Evolutionary conservation across 345 rosid species (phyloP).

Genomic region (Gossypium sturtianum): DNA sequence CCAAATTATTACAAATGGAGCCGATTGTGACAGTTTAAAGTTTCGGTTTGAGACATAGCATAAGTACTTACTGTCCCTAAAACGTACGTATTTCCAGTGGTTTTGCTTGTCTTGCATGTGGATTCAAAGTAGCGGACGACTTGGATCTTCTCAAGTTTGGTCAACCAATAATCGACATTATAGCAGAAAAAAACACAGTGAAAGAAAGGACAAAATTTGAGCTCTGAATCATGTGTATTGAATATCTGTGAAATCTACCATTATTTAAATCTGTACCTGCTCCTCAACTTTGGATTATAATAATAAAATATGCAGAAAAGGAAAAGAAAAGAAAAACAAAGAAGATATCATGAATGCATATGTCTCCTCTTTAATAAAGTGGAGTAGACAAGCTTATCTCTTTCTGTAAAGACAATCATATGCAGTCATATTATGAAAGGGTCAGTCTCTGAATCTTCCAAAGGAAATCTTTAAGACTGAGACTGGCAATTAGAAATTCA

Average conservation of each 20-base stretch:
- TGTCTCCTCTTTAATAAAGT: neutral
- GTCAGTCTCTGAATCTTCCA: neutral
- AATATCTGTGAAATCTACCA: neutral
- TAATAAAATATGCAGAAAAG: neutral
- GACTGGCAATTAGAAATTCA: neutral
- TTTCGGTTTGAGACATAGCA: no score
- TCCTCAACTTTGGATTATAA: neutral
- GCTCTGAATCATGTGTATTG: neutral
- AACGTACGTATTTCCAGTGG: no score
- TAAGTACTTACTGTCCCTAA: no score
- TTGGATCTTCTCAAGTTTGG: no score
- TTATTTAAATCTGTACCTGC: neutral
- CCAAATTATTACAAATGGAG: no score
- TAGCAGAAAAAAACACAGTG: neutral
- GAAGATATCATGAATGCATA: neutral
- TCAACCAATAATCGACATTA: no score
- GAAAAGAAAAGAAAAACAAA: neutral
- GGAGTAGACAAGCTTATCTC: neutral
- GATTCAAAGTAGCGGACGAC: no score
- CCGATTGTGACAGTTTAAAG: no score
- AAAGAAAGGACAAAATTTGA: neutral
- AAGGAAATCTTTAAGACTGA: neutral
- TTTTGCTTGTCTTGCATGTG: no score
- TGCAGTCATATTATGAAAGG: neutral
- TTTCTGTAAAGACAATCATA: neutral